Conservation (phyloP, 768 basidiomycete genomes). For the Kockovaella imperatae region DNA sequence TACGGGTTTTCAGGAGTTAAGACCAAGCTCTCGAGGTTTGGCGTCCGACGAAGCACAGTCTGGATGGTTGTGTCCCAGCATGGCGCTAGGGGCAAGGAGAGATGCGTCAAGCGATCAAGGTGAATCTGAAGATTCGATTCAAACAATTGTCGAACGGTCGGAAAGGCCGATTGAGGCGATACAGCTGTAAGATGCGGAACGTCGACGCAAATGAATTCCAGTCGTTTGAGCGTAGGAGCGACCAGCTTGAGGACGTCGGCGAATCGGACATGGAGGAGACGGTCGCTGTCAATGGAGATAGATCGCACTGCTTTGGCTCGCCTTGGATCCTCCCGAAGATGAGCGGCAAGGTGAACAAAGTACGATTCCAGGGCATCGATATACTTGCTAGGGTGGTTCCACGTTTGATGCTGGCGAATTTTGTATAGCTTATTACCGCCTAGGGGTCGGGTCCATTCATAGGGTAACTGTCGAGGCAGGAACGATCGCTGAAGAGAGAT, state of each 20-base stretch:
- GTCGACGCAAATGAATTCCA: neutral
- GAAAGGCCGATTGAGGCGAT: no score
- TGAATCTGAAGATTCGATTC: no score
- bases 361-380: neutral
- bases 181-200: no score
- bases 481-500: neutral
- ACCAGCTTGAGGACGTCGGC: neutral
- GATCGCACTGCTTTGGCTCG: neutral
- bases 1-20: conserved; percentile 4
- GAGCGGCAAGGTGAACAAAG: neutral
- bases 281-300: neutral
- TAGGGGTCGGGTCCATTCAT: neutral
- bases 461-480: neutral
- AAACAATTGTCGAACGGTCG: no score
- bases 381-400: neutral
- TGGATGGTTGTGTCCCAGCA: conserved; percentile 11
- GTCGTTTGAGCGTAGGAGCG: neutral
- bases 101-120: conserved; percentile 15
- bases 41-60: neutral
- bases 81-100: conserved; percentile 5
- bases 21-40: conserved; percentile 7
- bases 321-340: neutral
- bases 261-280: neutral
- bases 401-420: neutral
- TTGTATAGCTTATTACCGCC: neutral